Base-by-base conservation (phyloP, 2,329 filamentous ascomycete species). In the Xylariaceae sp. region DNA sequence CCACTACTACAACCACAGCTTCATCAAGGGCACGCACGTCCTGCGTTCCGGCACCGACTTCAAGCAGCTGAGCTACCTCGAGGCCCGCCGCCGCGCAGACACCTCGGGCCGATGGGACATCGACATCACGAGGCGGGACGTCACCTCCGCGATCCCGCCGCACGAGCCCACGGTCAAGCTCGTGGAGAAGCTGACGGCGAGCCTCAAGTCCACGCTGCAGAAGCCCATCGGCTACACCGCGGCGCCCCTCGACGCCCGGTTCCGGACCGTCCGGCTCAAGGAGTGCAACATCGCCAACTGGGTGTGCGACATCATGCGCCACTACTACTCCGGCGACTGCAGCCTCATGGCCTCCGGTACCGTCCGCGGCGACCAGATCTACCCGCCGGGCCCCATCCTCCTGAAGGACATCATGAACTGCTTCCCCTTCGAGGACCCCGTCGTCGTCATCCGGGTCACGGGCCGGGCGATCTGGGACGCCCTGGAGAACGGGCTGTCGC, bases 201-300 rank as follows among this genome's bases (percentile, higher is more conserved):
- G 80, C 48, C 74, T 95, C 19, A 84, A 84, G 55, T 71, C 83
- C 31, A 89, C 88, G 46, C 70, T 95, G 13, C 83, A 89, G 42
- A 90, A 89, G 62, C 83, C 89, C 0, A 72, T 95, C 22, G 89
- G 89, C 3, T 94, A 87, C 66, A 94, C 89, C 0, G 81, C 84
- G 0, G 83, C 81, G 1, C 87, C 89, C 0, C 76, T 96, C 1
- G 90, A 96, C 60, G 87, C 86, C 2, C 83, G 89, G 2, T 96
- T 95, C 63, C 85, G 81, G 13, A 94, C 88, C 0, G 87, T 95
- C 0, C 75, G 89, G 9, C 69, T 79, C 16, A 73, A 69, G 34
- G 89, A 95, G 64, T 89, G 85, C 41, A 96, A 95, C 57, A 68
- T 94, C 12, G 89, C 86, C 1, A 95, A 95, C 64, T 94, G 94